Base-by-base conservation (phyloP, 2,329 filamentous ascomycete genomes). In the Penicillium sp. region DNA sequence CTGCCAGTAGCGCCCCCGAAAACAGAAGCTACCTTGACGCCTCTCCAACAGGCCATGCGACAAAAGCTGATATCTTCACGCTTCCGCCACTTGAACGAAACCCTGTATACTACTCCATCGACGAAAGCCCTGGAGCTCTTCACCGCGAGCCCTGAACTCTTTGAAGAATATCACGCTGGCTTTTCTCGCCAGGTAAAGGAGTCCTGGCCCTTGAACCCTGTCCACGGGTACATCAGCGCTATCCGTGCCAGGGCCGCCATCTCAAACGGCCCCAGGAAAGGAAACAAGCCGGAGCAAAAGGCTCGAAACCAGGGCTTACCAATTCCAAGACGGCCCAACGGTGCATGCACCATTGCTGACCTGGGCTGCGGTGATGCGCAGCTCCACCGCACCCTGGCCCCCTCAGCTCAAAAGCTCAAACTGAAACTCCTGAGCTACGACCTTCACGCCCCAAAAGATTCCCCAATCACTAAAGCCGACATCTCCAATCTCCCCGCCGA, bases 51-150 rank as follows among this genome's bases (percentile, higher is more conserved):
- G 59, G 89, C 92, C 3, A 99, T 99, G 95, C 90, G 92, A 64
- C 90, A 93, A 74, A 99, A 99, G 82, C 88, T 99, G 66, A 85
- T 96, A 65, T 96, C 93, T 9, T 93, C 95, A 1, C 93, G 95
- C 62, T 99, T 99, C 86, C 92, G 95, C 66, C 93, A 98, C 78
- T 88, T 99, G 64, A 99, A 99, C 78, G 91, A 99, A 81, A 94
- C 92, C 0, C 88, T 99, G 15, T 99, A 99, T 81, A 98, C 94
- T 5, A 91, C 90, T 7, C 91, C 93, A 1, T 99, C 95, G 0
- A 83, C 84, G 41, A 88, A 95, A 67, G 91, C 95, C n/a, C 88
- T 95, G 69, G 81, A 85, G 55, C 87, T 98, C 26, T 98, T 99
- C 82, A 83, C 87, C 56, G 84, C 90, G 38, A 92, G 91, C 54